Percentiles rank a stretch among this genome's conserved stretches.
phyloP scores from a whole-genome alignment of 306 rosid species.

The Lupinus albus region DNA sequence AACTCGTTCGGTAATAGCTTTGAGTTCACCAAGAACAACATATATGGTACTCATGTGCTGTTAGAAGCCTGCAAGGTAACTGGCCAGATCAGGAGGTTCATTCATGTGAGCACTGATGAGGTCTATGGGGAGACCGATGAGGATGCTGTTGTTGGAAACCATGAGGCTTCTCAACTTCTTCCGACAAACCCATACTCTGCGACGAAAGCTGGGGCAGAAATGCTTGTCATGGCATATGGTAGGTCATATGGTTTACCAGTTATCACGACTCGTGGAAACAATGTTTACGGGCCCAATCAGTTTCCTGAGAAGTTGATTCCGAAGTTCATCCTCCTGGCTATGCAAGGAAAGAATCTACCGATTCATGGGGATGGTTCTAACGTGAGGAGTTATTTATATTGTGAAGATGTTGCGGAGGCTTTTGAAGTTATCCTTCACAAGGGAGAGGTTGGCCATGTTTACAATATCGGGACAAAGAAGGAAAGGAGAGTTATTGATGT shows the following conservation, averaged over 20 bases:
- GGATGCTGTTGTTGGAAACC: conserved; percentile 68
- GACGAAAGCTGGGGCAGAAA: conserved; percentile 71
- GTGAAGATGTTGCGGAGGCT: conserved; percentile 76
- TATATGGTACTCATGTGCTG: conserved; percentile 64
- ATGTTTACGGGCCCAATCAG: conserved; percentile 69
- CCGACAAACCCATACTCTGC: conserved; percentile 68
- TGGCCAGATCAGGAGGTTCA: conserved; percentile 61
- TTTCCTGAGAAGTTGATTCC: conserved; percentile 69
- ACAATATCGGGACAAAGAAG: conserved; percentile 63
- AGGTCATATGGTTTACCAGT: conserved; percentile 66
- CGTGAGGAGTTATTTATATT: conserved; percentile 64
- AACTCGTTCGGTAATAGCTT: conserved; percentile 68
- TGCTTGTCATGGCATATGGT: conserved; percentile 75
- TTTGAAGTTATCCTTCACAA: conserved; percentile 66
- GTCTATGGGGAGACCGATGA: conserved; percentile 69
- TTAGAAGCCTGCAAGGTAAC: conserved; percentile 70
- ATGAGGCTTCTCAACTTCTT: conserved; percentile 69
- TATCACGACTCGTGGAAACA: conserved; percentile 68
- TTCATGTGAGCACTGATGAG: conserved; percentile 68
- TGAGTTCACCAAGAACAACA: conserved; percentile 70
- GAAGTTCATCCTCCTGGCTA: conserved; percentile 62
- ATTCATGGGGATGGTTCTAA: conserved; percentile 72
- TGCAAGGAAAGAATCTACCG: conserved; percentile 67
- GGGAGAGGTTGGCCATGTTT: conserved; percentile 69
- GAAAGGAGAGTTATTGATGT: conserved; percentile 69